Evolutionary conservation across 768 basidiomycete genomes (phyloP).

Genomic region (Rhodosporidiobolus sp.): DNA sequence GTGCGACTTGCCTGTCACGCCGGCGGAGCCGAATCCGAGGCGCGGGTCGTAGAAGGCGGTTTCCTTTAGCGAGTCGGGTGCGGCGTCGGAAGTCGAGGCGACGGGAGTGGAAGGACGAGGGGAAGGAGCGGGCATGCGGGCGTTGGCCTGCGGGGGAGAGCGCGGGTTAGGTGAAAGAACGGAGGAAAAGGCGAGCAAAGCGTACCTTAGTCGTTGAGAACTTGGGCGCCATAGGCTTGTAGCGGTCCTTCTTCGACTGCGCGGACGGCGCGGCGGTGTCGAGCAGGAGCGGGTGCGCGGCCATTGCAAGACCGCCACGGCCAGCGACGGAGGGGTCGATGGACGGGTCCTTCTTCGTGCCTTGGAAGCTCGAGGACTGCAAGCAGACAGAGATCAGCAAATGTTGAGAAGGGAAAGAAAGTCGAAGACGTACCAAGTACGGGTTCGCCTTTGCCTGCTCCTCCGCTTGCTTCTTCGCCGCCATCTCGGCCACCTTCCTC

Average conservation of each 20-base stretch:
- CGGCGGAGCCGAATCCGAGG: conserved; percentile 54
- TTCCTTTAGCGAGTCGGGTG: conserved; percentile 35
- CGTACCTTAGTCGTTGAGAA: conserved; percentile 87
- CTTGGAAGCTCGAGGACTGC: conserved; percentile 40
- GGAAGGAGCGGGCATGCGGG: conserved; percentile 65
- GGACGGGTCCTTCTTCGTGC: conserved; percentile 24
- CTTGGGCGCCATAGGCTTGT: conserved; percentile 99
- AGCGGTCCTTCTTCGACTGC: conserved; percentile 76
- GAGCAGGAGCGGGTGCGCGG: conserved; percentile 78
- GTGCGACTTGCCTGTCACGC: conserved; percentile 63
- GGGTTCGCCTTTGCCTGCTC: conserved; percentile 70
- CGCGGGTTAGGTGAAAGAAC: neutral
- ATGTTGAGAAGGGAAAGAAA: neutral
- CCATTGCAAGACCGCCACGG: conserved; percentile 82
- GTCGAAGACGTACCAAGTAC: conserved; percentile 66
- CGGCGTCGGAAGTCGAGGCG: conserved; percentile 44
- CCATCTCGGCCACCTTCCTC: conserved; percentile 75
- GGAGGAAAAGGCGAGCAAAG: neutral
- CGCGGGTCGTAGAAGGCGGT: conserved; percentile 46
- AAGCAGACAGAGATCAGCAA: conserved; percentile 37
- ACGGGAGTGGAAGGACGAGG: conserved; percentile 47
- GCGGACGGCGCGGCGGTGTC: conserved; percentile 59
- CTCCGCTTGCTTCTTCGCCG: conserved; percentile 59
- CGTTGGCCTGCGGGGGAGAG: conserved; percentile 60
- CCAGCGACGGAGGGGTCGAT: conserved; percentile 65